These are phyloP conservation scores for Aegilops umbellulata DNA, from an alignment of 176 grass and related monocot species.

Conservation along the genomic window DNA sequence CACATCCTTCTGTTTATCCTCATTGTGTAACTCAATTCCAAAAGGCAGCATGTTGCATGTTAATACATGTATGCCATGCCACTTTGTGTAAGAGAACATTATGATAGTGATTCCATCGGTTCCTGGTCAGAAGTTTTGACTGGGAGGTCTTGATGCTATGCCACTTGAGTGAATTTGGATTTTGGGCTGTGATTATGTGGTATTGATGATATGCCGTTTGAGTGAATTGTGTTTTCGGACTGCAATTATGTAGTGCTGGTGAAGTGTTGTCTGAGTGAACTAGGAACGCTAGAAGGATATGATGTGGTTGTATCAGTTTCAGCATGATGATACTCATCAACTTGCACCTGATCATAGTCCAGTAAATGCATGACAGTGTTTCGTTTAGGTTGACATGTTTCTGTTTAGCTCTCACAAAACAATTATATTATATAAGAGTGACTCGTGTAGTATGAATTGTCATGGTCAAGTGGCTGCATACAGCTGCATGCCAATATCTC, in stretches of 20 bases:
- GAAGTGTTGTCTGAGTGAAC: neutral
- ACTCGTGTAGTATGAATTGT: neutral
- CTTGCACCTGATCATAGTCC: neutral
- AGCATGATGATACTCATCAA: neutral
- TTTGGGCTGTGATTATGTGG: neutral
- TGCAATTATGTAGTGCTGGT: neutral
- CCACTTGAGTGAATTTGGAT: neutral
- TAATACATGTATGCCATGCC: neutral
- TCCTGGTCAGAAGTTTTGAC: neutral
- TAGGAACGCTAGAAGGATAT: neutral
- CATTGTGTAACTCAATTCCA: neutral
- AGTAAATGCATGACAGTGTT: neutral
- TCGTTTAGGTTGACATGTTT: neutral
- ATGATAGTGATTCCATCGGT: neutral
- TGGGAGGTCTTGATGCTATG: neutral
- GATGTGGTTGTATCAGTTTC: slow-evolving; percentile 3
- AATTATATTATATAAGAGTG: neutral
- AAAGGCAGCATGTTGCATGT: neutral
- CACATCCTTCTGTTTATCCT: neutral
- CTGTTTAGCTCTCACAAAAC: neutral
- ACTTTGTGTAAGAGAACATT: neutral
- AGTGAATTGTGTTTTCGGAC: neutral
- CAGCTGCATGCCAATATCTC: neutral
- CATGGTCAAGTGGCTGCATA: neutral
- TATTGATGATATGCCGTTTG: neutral